Conservation (phyloP, 306 rosid genomes). For the Rosa lucieae region DNA sequence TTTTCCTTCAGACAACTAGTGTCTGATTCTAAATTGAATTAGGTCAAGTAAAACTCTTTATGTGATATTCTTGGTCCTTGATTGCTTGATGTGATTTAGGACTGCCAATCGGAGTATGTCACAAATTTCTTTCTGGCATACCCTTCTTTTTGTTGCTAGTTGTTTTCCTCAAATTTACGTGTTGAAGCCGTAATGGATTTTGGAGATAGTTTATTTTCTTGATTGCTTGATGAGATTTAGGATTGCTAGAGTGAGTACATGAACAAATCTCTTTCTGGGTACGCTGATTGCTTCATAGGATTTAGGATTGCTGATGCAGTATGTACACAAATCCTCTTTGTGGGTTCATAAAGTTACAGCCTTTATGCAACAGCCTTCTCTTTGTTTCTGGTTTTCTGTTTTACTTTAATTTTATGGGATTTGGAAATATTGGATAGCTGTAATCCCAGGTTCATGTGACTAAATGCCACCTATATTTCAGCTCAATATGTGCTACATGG, state of each 20-base stretch:
- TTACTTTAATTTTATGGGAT: background rate
- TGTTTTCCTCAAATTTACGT: background rate
- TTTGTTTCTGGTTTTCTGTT: background rate
- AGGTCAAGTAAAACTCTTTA: background rate
- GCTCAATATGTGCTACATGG: background rate
- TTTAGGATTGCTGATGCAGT: background rate
- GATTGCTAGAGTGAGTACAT: background rate
- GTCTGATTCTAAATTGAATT: background rate
- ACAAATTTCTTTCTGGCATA: background rate
- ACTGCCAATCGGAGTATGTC: background rate
- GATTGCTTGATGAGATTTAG: background rate
- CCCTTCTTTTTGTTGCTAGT: background rate
- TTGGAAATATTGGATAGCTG: background rate
- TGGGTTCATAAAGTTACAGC: background rate
- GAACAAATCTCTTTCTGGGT: background rate
- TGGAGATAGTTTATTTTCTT: background rate
- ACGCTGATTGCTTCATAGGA: background rate
- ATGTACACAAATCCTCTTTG: background rate
- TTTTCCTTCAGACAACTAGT: background rate
- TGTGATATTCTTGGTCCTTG: background rate
- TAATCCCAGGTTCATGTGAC: background rate
- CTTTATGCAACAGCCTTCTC: background rate
- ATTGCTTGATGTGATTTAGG: background rate
- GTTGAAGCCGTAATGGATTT: background rate
- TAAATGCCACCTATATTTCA: background rate